Percentiles rank a stretch among this genome's conserved stretches.
These are phyloP conservation scores for Gilbertella persicaria DNA, from an alignment of 371 early-diverging fungal genomes.

Conservation along the genomic window DNA sequence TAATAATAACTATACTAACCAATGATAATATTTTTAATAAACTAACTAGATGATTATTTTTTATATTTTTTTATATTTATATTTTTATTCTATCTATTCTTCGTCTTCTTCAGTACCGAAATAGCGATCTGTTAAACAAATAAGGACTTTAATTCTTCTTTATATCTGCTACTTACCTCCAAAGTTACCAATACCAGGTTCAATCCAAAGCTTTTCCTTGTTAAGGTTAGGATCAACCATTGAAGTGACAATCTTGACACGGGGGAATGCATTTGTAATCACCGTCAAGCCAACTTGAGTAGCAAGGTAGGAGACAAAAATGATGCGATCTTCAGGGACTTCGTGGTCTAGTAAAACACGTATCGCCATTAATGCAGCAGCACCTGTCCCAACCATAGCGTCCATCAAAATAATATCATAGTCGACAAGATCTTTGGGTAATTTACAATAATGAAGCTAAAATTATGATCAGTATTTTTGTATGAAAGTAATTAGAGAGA, in stretches of 20 bases:
- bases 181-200: constrained; percentile 91
- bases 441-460: constrained; percentile 75
- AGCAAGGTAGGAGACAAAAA: constrained; percentile 81
- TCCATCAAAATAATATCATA: constrained; percentile 75
- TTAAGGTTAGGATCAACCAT: constrained; percentile 72
- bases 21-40: constrained; percentile 12
- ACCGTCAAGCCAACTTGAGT: constrained; percentile 75
- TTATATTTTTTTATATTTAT: constrained; percentile 6
- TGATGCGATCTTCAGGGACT: constrained; percentile 80
- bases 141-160: not conserved
- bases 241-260: constrained; percentile 78
- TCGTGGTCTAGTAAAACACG: constrained; percentile 87
- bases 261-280: constrained; percentile 81
- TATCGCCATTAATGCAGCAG: constrained; percentile 92
- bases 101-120: constrained; percentile 53
- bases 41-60: not conserved
- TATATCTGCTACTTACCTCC: constrained; percentile 46
- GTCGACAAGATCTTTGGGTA: constrained; percentile 65
- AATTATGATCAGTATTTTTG: not conserved
- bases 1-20: constrained; percentile 2
- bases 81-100: constrained; percentile 9
- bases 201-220: constrained; percentile 66
- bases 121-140: constrained; percentile 39
- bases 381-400: constrained; percentile 84
- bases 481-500: not conserved